Conservation (phyloP, 1,139 yeast species). For the Geotrichum cucujoidarum region DNA sequence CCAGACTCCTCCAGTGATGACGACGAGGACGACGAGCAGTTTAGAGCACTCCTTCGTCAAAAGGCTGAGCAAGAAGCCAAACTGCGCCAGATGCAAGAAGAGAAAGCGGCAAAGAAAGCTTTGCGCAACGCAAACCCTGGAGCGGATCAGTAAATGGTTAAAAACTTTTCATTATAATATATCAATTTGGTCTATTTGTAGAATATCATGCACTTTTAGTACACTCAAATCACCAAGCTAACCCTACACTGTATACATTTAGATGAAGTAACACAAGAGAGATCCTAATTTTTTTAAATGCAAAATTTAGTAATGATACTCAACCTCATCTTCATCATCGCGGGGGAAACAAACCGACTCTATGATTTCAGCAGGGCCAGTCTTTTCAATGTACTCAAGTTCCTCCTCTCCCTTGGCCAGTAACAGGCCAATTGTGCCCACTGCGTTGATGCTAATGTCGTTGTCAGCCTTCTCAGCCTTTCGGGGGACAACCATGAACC, state of each 20-base stretch:
- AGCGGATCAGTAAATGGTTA: background rate
- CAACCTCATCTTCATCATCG: constrained; percentile 30
- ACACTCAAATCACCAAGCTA: no score
- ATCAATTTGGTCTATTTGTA: background rate
- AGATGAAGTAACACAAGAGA: background rate
- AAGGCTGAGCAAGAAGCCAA: constrained; percentile 39
- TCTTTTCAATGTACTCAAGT: constrained; percentile 28
- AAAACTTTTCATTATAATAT: background rate
- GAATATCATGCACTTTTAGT: background rate
- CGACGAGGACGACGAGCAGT: constrained; percentile 43
- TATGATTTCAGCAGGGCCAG: constrained; percentile 42
- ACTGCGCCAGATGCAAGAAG: constrained; percentile 27
- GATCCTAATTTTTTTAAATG: background rate
- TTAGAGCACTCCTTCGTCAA: constrained; percentile 44
- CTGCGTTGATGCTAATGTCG: constrained; percentile 64
- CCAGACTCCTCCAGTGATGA: constrained; percentile 34
- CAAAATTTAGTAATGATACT: constrained; percentile 25
- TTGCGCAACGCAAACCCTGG: no score
- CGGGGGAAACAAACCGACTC: constrained; percentile 61
- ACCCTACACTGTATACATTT: background rate
- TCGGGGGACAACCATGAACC: constrained; percentile 87
- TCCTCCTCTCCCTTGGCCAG: constrained; percentile 65
- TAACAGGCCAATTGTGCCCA: constrained; percentile 75
- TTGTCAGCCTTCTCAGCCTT: constrained; percentile 38
- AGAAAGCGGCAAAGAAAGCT: constrained; percentile 36